These are phyloP conservation scores for Boletus insuetus DNA, from an alignment of 768 basidiomycete species.

Conservation along the genomic window DNA sequence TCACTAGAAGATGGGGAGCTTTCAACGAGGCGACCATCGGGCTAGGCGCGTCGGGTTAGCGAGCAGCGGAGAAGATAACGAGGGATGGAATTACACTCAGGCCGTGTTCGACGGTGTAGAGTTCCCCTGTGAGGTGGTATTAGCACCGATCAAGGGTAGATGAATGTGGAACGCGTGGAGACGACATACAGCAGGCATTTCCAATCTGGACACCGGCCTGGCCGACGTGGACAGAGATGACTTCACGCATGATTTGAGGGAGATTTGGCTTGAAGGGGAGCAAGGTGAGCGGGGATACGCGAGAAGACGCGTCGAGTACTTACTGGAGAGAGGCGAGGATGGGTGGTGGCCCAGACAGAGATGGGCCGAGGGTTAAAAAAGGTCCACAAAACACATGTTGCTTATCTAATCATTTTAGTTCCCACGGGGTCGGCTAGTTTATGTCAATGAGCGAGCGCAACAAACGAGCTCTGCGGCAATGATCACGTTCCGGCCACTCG, in stretches of 20 bases:
- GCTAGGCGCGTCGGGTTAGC: slow-evolving; percentile 48
- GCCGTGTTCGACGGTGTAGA: slow-evolving; percentile 98
- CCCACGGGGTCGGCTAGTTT: slow-evolving; percentile 22
- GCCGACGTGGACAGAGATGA: slow-evolving; percentile 97
- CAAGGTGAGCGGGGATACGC: slow-evolving; percentile 4
- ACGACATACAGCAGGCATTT: slow-evolving; percentile 93
- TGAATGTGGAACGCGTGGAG: slow-evolving; percentile 14
- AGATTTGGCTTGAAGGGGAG: slow-evolving; percentile 6
- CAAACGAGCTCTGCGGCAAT: too few relatives aligned
- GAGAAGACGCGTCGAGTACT: slow-evolving; percentile 30
- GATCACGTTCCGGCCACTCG: slow-evolving; percentile 94
- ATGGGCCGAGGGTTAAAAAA: slow-evolving; percentile 41
- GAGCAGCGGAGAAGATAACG: slow-evolving; percentile 1
- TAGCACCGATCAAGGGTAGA: slow-evolving; percentile 6
- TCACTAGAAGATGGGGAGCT: slow-evolving; percentile 72
- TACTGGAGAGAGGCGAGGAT: slow-evolving; percentile 31
- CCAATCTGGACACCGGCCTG: slow-evolving; percentile 98
- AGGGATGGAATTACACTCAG: slow-evolving; percentile 62
- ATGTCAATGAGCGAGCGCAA: neutral
- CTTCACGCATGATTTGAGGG: slow-evolving; percentile 75
- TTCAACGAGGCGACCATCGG: slow-evolving; percentile 89
- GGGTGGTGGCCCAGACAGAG: slow-evolving; percentile 26
- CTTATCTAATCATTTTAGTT: slow-evolving; percentile 29
- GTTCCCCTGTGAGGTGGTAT: slow-evolving; percentile 69
- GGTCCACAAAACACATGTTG: slow-evolving; percentile 32